Conservation (phyloP, 2,329 filamentous ascomycete species). For the Hymenoscyphus infarciens region DNA sequence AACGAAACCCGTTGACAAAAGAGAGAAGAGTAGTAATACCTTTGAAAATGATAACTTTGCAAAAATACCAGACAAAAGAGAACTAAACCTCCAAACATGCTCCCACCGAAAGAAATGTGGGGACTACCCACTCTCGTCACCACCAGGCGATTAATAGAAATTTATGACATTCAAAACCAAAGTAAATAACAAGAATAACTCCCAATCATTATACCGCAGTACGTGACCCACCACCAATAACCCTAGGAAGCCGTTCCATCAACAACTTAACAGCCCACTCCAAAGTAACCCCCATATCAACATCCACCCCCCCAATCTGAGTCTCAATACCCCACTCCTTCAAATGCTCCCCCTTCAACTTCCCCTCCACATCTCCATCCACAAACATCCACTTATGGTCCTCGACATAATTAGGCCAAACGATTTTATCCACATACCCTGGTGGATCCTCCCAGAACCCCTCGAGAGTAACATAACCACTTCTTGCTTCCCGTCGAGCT, state of each 20-base stretch:
- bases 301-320: conserved; percentile 47
- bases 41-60: too few relatives aligned
- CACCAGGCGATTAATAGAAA: not conserved
- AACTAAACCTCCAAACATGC: too few relatives aligned
- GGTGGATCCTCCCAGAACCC: conserved; percentile 96
- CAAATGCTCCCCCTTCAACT: conserved; percentile 46
- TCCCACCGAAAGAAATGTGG: too few relatives aligned
- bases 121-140: too few relatives aligned
- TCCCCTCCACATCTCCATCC: conserved; percentile 58
- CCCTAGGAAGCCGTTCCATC: conserved; percentile 40
- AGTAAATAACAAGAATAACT: not conserved
- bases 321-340: conserved; percentile 45
- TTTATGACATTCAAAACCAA: not conserved
- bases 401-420: conserved; percentile 90
- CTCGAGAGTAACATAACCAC: conserved; percentile 76
- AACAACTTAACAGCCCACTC: conserved; percentile 66
- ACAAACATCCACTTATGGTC: conserved; percentile 80
- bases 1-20: too few relatives aligned
- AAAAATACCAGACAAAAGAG: too few relatives aligned
- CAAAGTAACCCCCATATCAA: conserved; percentile 59
- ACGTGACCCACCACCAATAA: conserved; percentile 9
- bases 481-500: conserved; percentile 61
- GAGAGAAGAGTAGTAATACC: not conserved
- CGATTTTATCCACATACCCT: conserved; percentile 88
- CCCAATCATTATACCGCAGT: not conserved